Percentiles rank a stretch among this genome's conserved stretches.
phyloP scores from a whole-genome alignment of 2,329 filamentous ascomycete genomes.

The Lecanicillium sp. region DNA sequence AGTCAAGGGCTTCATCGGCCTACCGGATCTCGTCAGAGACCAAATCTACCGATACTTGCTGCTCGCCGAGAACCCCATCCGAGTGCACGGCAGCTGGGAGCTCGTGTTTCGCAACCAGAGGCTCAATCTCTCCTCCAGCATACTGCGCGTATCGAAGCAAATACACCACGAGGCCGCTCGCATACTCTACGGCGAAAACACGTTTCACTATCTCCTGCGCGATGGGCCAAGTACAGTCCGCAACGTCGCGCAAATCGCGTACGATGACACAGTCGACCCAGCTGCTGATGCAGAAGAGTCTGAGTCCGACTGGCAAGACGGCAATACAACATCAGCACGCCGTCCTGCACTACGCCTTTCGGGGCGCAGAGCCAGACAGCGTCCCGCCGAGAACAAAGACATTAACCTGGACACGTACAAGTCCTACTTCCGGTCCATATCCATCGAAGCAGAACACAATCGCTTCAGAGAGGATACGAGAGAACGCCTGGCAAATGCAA shows the following conservation, averaged over 20 bases:
- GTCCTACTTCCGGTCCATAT: constrained; percentile 31
- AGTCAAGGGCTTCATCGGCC: constrained; percentile 3
- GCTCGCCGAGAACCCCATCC: constrained; percentile 21
- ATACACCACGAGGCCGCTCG: constrained; percentile 28
- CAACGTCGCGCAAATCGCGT: constrained; percentile 11
- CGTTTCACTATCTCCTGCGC: constrained; percentile 37
- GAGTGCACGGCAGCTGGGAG: constrained; percentile 26
- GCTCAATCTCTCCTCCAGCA: constrained; percentile 22
- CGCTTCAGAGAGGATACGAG: constrained; percentile 20
- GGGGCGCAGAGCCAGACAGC: background rate
- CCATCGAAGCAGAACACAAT: constrained; percentile 35
- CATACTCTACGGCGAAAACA: constrained; percentile 40
- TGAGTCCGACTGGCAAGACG: background rate
- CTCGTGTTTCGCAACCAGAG: constrained; percentile 18
- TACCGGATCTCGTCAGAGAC: constrained; percentile 23
- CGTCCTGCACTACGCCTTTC: background rate
- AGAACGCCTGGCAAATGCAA: constrained; percentile 25
- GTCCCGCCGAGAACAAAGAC: constrained; percentile 4
- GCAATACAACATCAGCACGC: constrained; percentile 1
- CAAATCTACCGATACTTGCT: constrained; percentile 25
- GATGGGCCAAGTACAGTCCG: constrained; percentile 20
- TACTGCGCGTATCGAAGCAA: constrained; percentile 28
- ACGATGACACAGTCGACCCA: constrained; percentile 11
- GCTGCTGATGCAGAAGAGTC: constrained; percentile 12
- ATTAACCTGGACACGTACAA: constrained; percentile 28